phyloP scores from a whole-genome alignment of 495 filamentous ascomycete genomes.

The Penicillium cinerascens region DNA sequence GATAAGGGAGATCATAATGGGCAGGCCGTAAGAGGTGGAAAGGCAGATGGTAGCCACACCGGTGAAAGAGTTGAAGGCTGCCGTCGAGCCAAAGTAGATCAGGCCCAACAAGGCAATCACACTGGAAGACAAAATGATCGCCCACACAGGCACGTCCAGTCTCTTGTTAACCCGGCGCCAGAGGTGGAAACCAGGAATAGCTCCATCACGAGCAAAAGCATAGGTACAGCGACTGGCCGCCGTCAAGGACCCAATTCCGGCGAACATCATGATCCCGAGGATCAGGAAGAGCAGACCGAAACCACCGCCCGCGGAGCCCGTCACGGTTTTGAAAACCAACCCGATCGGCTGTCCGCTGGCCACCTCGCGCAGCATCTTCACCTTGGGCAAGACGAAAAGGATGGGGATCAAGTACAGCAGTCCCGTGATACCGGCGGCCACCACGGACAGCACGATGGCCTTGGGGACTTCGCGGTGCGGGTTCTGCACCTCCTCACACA shows the following conservation, averaged over 20 bases:
- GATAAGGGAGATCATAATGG: constrained; percentile 57
- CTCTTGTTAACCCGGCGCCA: constrained; percentile 57
- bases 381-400: constrained; percentile 60
- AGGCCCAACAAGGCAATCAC: constrained; percentile 56
- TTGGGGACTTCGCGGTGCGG: constrained; percentile 63
- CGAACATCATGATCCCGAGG: constrained; percentile 71
- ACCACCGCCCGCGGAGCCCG: constrained; percentile 50
- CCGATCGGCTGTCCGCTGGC: constrained; percentile 53
- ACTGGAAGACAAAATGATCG: constrained; percentile 51
- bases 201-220: constrained; percentile 64
- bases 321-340: constrained; percentile 32
- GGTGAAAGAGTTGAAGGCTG: constrained; percentile 64
- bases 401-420: constrained; percentile 66
- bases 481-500: constrained; percentile 69
- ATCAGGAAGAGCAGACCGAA: constrained; percentile 72
- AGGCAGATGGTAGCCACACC: constrained; percentile 64
- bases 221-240: constrained; percentile 73
- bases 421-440: constrained; percentile 64
- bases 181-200: constrained; percentile 63
- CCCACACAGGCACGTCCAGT: constrained; percentile 56
- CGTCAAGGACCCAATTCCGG: constrained; percentile 66
- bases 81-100: constrained; percentile 60
- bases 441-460: constrained; percentile 68
- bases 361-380: constrained; percentile 51
- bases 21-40: constrained; percentile 59